A percentile compares a stretch with the other conserved stretches of the same genome.
Evolutionary conservation across 495 filamentous ascomycete species (phyloP).

Genomic region (Oidiodendron maius): DNA sequence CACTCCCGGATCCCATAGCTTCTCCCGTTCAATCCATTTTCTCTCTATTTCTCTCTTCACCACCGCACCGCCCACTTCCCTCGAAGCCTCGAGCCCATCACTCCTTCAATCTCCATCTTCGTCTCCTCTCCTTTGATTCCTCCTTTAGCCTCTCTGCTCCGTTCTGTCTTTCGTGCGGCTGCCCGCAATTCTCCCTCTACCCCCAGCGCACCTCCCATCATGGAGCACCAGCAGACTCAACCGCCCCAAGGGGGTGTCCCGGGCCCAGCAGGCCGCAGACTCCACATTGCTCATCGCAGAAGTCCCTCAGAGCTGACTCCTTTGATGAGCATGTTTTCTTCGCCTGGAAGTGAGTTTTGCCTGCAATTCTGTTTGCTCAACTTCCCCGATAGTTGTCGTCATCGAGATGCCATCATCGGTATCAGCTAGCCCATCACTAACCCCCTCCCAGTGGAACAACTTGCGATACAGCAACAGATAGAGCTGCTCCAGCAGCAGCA

Average conservation of each 20-base stretch:
- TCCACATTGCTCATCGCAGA: conserved; percentile 95
- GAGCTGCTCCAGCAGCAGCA: conserved; percentile 97
- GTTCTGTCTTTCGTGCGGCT: conserved; percentile 23
- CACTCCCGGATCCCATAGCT: too few species aligned
- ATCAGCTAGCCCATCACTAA: conserved; percentile 17
- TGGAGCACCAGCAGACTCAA: conserved; percentile 79
- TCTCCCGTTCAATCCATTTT: too few species aligned
- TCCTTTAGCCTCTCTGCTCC: conserved; percentile 29
- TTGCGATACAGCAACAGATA: conserved; percentile 97
- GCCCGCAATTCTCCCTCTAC: conserved; percentile 14
- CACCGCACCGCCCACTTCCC: conserved; percentile 24
- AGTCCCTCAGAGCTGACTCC: conserved; percentile 97
- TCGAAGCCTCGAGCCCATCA: conserved; percentile 32
- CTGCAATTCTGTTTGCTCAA: neutral
- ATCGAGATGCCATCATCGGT: conserved; percentile 11
- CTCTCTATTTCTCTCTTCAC: conserved; percentile 17
- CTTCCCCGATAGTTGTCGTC: conserved; percentile 8
- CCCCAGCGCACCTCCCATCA: conserved; percentile 44
- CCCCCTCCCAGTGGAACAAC: conserved; percentile 76
- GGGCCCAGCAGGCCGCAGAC: conserved; percentile 80
- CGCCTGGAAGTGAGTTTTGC: conserved; percentile 44
- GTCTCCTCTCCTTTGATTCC: conserved; percentile 42
- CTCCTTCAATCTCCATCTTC: conserved; percentile 29
- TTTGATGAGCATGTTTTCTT: conserved; percentile 85
- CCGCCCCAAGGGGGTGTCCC: conserved; percentile 57